Base-by-base conservation (phyloP, 2,329 filamentous ascomycete genomes). In the Cordyceps cateniannulata region DNA sequence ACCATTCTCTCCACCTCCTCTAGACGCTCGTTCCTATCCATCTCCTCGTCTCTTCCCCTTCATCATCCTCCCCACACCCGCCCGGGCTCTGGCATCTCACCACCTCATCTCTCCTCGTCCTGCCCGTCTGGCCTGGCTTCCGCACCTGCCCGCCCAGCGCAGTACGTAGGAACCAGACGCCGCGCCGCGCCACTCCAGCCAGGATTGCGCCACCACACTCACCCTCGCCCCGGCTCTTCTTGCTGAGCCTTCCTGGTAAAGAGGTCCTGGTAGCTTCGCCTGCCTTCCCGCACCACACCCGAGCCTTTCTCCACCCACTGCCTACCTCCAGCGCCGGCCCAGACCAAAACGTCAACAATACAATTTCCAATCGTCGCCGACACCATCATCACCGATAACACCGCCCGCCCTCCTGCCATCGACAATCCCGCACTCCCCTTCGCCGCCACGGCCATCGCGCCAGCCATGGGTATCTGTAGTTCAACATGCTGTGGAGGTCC, bases 401-500 rank as follows among this genome's bases (percentile, higher is more conserved):
- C 55, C 55, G 45, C 14, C 51, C 24, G 16, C 24, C n/a, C 38
- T 42, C 40, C 51, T 51, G 59, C 29, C 52, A 61, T 61, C 59
- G 59, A 40, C 51, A 56, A 25, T n/a, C 49, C 27, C 29, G 14
- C 40, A 45, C n/a, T n/a, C 44, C 10, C 38, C 44, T 49, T 53
- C 52, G 63, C 57, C 62, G 54, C 47, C 55, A 59, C 49, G 61
- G 63, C 59, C 63, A 52, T 53, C 64, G 61, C 65, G 63, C 58
- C 62, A 67, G 69, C 76, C 75, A 88, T 88, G 85, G 85, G 79
- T 76, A 83, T 81, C 75, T 80, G 79, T 73, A 84, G 82, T 65
- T 84, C 82, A 66, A 67, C 73, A 57, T 87, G 84, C 77, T 87
- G 84, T 73, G 82, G 81, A 71, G 75, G 75, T 76, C 65, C 49